A percentile compares a stretch with the other conserved stretches of the same genome.
Conservation (phyloP, 2,329 filamentous ascomycete genomes). For the Achaetomium macrosporum region DNA sequence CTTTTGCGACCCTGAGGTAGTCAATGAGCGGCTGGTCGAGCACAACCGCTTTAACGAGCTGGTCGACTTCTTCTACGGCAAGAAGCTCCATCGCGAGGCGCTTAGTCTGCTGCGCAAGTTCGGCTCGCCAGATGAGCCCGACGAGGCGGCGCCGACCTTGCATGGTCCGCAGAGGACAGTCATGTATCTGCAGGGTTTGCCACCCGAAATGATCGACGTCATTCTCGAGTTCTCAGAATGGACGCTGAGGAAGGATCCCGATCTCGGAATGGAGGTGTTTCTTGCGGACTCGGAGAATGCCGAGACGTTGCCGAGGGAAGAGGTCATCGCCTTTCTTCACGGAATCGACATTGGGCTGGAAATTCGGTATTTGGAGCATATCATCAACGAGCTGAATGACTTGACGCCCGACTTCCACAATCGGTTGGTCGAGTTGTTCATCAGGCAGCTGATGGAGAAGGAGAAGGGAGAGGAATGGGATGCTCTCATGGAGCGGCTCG, state of each 20-base stretch:
- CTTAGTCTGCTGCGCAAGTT: conserved; percentile 77
- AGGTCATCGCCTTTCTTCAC: conserved; percentile 68
- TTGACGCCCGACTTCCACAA: conserved; percentile 83
- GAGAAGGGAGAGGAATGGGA: conserved; percentile 44
- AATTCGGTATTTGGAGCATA: conserved; percentile 79
- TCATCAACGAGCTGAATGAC: conserved; percentile 83
- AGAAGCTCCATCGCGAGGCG: conserved; percentile 84
- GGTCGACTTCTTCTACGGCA: conserved; percentile 96
- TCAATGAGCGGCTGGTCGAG: conserved; percentile 87
- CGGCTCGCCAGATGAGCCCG: conserved; percentile 53
- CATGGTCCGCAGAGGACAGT: conserved; percentile 80
- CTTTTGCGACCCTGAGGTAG: conserved; percentile 92
- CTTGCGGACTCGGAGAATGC: conserved; percentile 91
- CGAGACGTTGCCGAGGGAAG: conserved; percentile 74
- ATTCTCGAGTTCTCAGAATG: conserved; percentile 89
- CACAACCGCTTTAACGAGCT: conserved; percentile 85
- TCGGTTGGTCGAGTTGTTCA: conserved; percentile 63
- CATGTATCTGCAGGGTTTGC: conserved; percentile 81
- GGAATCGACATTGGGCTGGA: conserved; percentile 66
- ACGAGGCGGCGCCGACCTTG: conserved; percentile 50
- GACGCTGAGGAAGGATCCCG: conserved; percentile 68
- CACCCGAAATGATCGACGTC: conserved; percentile 81
- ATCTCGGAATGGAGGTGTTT: conserved; percentile 87
- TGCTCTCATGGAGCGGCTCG: conserved; percentile 58
- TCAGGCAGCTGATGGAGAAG: conserved; percentile 49